Evolutionary conservation across 2,329 filamentous ascomycete species (phyloP), one percentile per base, ranked within the genome.

Genomic region (Fusarium graminum): DNA sequence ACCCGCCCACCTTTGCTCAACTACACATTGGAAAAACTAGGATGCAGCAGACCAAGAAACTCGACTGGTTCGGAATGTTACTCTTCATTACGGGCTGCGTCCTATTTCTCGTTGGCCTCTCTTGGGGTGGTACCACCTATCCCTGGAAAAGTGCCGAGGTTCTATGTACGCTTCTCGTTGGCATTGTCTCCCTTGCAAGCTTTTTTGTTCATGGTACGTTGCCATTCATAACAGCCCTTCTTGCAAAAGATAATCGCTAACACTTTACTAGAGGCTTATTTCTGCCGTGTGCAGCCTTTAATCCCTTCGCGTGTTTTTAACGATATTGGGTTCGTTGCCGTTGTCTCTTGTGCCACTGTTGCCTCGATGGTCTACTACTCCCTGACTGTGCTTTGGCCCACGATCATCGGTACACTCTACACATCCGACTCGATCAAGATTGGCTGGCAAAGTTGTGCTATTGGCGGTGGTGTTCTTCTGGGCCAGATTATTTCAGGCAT

Each of bases 61-160:
- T 86, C 13, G 85, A 84, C 68, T 81, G 75, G 59, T 54, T 81
- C 38, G 82, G 82, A 29, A 79, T 83, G 50, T 67, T 79, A 34
- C 73, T 84, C 2, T 82, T 79, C 67, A 65, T 77, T 13, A 69
- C 73, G 14, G 81, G 82, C 25, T 75, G 79, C 11, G 72, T 81
- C 4, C 70, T 81, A 14, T 77, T 82, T 59, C 73, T 83, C 41
- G 67, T 83, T 43, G 81, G 81, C 17, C 74, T 83, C 6, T 80
- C 78, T 13, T 79, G 76, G 79, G 81, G 78, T 45, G 80, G 81
- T 13, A 72, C 67, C 4, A 67, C 72, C 6, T 79, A 82, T 68
- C 73, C 80, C n/a, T 83, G 81, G 82, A 68, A 68, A 26, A 80
- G 78, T 44, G 72, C 75, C 2, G 71, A 77, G 46, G 78, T 80